Base-by-base conservation (phyloP, 495 filamentous ascomycete species). In the Parathielavia hyrcaniae region DNA sequence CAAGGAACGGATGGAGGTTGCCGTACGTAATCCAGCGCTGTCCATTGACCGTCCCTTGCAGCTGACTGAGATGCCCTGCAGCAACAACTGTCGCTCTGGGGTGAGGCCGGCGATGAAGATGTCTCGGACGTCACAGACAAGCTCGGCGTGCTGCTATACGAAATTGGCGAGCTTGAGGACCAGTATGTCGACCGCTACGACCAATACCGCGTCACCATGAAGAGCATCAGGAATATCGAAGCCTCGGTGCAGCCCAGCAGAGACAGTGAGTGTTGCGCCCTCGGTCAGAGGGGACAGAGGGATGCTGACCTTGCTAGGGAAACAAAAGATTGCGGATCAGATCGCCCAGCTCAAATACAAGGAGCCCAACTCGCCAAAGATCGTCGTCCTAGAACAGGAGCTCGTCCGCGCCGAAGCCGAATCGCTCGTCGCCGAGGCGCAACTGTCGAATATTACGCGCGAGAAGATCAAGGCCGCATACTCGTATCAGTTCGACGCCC, bases 291-390 rank as follows among this genome's bases (percentile, higher is more conserved):
- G 6, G 6, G 5, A 20, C 17, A n/a, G 3, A 1, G 5, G 10
- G 17, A 20, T 34, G 49, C 60, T 67, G 39, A 69, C 44, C 13
- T n/a, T 9, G 52, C 47, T 59, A 89, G 90, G 91, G 69, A 98
- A 98, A 75, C 93, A 98, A 73, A 98, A 97, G 77, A 97, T 98
- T 72, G 96, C 90, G 67, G 95, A 98, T 69, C 89, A 97, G 66
- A 97, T 98, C 64, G 92, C 93, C 17, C 93, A 98, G 72, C 83
- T 98, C 53, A 98, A 98, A 74, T 98, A 97, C 84, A 97, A 97
- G 77, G 95, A 98, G 71, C 93, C 93, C 35, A 95, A 95, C 77
- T 96, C 90, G 11, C 91, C 95, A 41, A 91, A 89, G 71, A 97
- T 98, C 53, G 90, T 96, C 53, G 91, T 98, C 36, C 86, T 98